Percentiles rank a stretch among this genome's conserved stretches.
These are phyloP conservation scores for Clarireedia paspali DNA, from an alignment of 2,329 filamentous ascomycete genomes.

Conservation along the genomic window DNA sequence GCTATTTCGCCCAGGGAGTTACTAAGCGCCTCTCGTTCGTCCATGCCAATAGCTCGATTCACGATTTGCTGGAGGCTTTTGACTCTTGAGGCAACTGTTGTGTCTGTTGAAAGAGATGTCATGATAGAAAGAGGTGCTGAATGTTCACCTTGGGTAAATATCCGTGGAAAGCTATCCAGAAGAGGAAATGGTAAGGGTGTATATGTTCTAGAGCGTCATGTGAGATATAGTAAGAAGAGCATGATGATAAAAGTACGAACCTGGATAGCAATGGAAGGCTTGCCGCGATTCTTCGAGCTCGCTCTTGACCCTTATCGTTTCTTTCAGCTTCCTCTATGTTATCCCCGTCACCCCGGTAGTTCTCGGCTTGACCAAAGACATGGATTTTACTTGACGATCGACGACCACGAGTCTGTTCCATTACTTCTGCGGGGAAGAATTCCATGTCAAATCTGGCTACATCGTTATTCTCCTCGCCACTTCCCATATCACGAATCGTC, in stretches of 20 bases:
- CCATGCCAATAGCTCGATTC: slow-evolving; percentile 54
- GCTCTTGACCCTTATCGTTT: slow-evolving; percentile 27
- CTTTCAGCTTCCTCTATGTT: slow-evolving; percentile 14
- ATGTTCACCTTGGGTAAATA: slow-evolving; percentile 48
- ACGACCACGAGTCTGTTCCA: slow-evolving; percentile 24
- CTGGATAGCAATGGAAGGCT: slow-evolving; percentile 27
- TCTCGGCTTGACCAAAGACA: slow-evolving; percentile 32
- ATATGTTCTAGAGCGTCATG: slow-evolving; percentile 29
- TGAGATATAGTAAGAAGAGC: slow-evolving; percentile 1
- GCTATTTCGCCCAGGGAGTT: slow-evolving; percentile 76
- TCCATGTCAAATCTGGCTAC: slow-evolving; percentile 30
- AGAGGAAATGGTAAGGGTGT: slow-evolving; percentile 60
- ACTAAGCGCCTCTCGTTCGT: slow-evolving; percentile 76
- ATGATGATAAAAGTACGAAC: slow-evolving; percentile 20
- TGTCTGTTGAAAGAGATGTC: slow-evolving; percentile 65
- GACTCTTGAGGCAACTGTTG: slow-evolving; percentile 61
- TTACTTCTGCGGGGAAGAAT: slow-evolving; percentile 26
- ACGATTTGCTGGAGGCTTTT: slow-evolving; percentile 58
- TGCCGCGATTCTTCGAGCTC: slow-evolving; percentile 26
- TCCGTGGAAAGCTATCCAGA: slow-evolving; percentile 74
- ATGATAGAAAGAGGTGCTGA: slow-evolving; percentile 39
- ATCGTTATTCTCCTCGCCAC: slow-evolving; percentile 22
- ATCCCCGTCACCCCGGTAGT: slow-evolving; percentile 24
- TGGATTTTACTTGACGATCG: slow-evolving; percentile 23
- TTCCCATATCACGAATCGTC: slow-evolving; percentile 10